Evolutionary conservation across 257 asterid genomes (phyloP).

Genomic region (Penstemon newberryi): DNA sequence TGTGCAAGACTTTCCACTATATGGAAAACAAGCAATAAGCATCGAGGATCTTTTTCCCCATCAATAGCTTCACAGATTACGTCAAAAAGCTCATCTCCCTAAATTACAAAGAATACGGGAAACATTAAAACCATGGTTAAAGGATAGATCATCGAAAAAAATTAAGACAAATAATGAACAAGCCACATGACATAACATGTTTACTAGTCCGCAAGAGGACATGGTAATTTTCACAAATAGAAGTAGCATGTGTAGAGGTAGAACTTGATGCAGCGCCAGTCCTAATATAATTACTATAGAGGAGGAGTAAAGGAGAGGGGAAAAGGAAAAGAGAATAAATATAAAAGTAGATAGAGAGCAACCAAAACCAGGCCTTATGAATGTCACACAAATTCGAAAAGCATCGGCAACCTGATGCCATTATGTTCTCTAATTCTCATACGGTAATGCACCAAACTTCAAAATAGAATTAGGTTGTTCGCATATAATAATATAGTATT

Average conservation of each 20-base stretch:
- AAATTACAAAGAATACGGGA: conserved; percentile 27
- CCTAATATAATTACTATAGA: not conserved
- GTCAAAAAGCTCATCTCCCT: conserved; percentile 77
- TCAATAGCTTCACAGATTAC: conserved; percentile 88
- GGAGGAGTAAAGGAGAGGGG: too few relatives aligned
- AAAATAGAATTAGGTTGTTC: too few relatives aligned
- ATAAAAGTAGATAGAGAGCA: conserved; percentile 1
- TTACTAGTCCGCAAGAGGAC: conserved; percentile 18
- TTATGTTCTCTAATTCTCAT: conserved; percentile 8
- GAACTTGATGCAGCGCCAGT: conserved; percentile 7
- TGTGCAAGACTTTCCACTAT: conserved; percentile 64
- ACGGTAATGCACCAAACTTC: too few relatives aligned
- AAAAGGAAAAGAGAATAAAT: not conserved
- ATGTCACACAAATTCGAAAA: conserved; percentile 4
- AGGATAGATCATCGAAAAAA: conserved; percentile 6
- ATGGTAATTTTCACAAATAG: conserved; percentile 11
- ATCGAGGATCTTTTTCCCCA: conserved; percentile 88
- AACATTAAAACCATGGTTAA: conserved; percentile 22
- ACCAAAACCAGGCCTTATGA: conserved; percentile 15
- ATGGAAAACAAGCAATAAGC: conserved; percentile 68
- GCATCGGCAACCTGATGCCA: not conserved
- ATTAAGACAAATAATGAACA: conserved; percentile 12
- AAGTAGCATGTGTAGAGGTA: conserved; percentile 5
- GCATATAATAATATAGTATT: not conserved
- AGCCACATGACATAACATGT: not conserved